Conservation (phyloP, 805 yeast species). For the Pichia paraexigua region DNA sequence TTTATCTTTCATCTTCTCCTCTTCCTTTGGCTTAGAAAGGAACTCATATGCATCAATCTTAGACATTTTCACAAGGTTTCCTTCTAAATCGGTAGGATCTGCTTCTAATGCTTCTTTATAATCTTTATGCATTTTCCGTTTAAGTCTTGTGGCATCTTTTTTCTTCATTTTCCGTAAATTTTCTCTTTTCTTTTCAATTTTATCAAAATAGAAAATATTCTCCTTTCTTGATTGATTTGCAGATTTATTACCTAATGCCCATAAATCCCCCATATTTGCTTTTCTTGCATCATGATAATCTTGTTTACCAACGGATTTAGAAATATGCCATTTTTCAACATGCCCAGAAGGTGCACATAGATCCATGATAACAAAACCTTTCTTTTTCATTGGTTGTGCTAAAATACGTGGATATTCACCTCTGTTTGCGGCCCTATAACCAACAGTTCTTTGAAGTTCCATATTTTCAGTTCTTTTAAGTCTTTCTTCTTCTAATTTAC, state of each 20-base stretch:
- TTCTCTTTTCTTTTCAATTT: slow-evolving; percentile 30
- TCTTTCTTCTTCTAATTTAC: slow-evolving; percentile 13
- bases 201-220: slow-evolving; percentile 23
- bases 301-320: slow-evolving; percentile 66
- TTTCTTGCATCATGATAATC: slow-evolving; percentile 88
- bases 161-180: slow-evolving; percentile 20
- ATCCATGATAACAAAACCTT: slow-evolving; percentile 74
- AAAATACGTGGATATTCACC: slow-evolving; percentile 67
- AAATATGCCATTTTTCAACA: slow-evolving; percentile 80
- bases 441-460: slow-evolving; percentile 18
- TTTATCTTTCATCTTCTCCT: slow-evolving; percentile 17
- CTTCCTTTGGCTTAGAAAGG: slow-evolving; percentile 22
- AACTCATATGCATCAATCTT: slow-evolving; percentile 23
- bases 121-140: slow-evolving; percentile 19
- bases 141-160: slow-evolving; percentile 18
- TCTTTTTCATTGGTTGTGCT: slow-evolving; percentile 63
- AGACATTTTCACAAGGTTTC: slow-evolving; percentile 17
- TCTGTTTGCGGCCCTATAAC: slow-evolving; percentile 20
- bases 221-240: slow-evolving; percentile 32
- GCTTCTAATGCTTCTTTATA: slow-evolving; percentile 19
- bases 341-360: slow-evolving; percentile 75
- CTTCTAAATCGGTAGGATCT: slow-evolving; percentile 16
- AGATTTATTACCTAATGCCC: slow-evolving; percentile 68
- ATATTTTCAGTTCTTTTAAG: slow-evolving; percentile 6
- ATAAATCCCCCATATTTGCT: slow-evolving; percentile 72